Evolutionary conservation across 306 rosid species (phyloP), one percentile per base, ranked within the genome.

Genomic region (Senna siamea): DNA sequence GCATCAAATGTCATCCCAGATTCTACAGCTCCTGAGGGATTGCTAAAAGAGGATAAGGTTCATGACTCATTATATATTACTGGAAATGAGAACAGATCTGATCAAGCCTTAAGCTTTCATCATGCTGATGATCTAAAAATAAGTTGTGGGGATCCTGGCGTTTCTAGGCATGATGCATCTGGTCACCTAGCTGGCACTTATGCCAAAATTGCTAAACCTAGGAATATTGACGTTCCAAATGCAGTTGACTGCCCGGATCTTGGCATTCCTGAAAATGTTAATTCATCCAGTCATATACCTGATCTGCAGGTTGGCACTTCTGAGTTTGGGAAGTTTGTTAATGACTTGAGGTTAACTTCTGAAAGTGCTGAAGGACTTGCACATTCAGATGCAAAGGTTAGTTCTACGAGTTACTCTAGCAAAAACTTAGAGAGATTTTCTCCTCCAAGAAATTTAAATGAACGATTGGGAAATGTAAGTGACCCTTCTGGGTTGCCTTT

Each of bases 371-470:
- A 73, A 22, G 79, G 77, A 69, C n/a, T 73, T 63, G 66, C 43
- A 22, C 70, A 53, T 76, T 84, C 83, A 68, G 80, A 83, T 72
- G 86, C 74, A 19, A 80, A 74, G 74, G 32, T 38, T 23, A 23
- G 78, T 71, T 54, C 81, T 72, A 6, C n/a, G 14, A 81, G 80
- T 72, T 65, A 74, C 76, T 74, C 86, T 30, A 78, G 74, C 82
- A 84, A 85, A 75, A 77, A 78, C 22, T 68, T 80, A 50, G 70
- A 50, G 81, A 82, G 78, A 67, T 77, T 83, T 54, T 22, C 85
- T 74, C 81, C 77, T 83, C 80, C 90, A 47, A 70, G 74, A 57
- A 59, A 47, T 63, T 63, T 80, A 7, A 84, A 83, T 3, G 88
- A 85, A 72, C 71, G 72, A 70, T 66, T 81, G 6, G 82, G 77